These are phyloP conservation scores for Calonectria hawksworthii DNA, from an alignment of 2,329 filamentous ascomycete genomes.

Conservation along the genomic window DNA sequence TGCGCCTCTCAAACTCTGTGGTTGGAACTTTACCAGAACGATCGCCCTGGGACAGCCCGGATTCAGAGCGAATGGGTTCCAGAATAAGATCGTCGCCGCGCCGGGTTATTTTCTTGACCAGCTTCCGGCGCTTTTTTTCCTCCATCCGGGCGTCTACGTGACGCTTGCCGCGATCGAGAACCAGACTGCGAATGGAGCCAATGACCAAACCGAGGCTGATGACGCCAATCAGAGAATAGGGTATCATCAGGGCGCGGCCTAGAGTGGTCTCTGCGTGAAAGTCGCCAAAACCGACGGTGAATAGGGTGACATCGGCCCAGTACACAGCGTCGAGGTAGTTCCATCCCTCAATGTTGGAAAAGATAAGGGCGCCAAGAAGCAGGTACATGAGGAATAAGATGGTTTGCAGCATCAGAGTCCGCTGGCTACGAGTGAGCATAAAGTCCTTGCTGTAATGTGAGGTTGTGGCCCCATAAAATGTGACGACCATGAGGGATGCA, in stretches of 20 bases:
- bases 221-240: constrained; percentile 86
- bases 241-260: constrained; percentile 81
- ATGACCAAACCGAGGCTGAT: constrained; percentile 89
- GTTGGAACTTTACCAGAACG: constrained; percentile 32
- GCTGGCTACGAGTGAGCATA: constrained; percentile 81
- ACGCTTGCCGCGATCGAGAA: constrained; percentile 69
- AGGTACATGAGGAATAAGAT: constrained; percentile 89
- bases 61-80: constrained; percentile 58
- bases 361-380: constrained; percentile 81
- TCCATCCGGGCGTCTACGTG: constrained; percentile 70
- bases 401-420: constrained; percentile 91
- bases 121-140: constrained; percentile 68
- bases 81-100: constrained; percentile 64
- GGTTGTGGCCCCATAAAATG: constrained; percentile 80
- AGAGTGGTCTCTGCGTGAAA: constrained; percentile 63
- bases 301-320: constrained; percentile 81
- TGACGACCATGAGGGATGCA: constrained; percentile 81
- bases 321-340: constrained; percentile 83
- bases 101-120: constrained; percentile 61
- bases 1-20: constrained; percentile 71
- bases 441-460: constrained; percentile 85
- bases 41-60: constrained; percentile 14
- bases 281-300: constrained; percentile 76
- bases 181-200: constrained; percentile 79
- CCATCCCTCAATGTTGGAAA: constrained; percentile 80